A percentile compares a stretch with the other conserved stretches of the same genome.
Conservation (phyloP, 2,329 filamentous ascomycete genomes). For the Exserohilum rostratum region DNA sequence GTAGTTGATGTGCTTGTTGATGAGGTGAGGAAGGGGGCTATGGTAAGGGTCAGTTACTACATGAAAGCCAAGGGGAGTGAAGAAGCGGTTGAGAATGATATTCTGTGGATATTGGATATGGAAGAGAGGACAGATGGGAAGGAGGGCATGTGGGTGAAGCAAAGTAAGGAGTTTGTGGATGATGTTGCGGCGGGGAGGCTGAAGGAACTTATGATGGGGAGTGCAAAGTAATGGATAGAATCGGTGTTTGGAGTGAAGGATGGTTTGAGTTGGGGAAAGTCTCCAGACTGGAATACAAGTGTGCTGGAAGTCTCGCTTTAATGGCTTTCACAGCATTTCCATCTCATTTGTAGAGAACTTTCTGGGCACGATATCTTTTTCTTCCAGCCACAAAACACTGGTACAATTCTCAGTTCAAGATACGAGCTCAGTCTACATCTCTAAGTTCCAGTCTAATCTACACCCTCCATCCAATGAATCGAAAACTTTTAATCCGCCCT, state of each 20-base stretch:
- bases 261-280: background rate
- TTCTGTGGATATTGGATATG: constrained; percentile 43
- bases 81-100: constrained; percentile 36
- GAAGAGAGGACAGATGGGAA: constrained; percentile 6
- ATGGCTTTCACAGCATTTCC: too few relatives aligned
- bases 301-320: too few relatives aligned
- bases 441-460: too few relatives aligned
- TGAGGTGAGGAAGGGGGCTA: constrained; percentile 23
- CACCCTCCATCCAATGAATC: background rate
- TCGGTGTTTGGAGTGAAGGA: too few relatives aligned
- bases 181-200: constrained; percentile 26
- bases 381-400: too few relatives aligned
- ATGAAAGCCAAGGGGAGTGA: constrained; percentile 28
- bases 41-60: constrained; percentile 30
- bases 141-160: constrained; percentile 8
- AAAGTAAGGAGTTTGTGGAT: constrained; percentile 43
- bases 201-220: constrained; percentile 22
- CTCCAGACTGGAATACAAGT: too few relatives aligned
- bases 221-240: background rate
- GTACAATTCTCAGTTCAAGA: too few relatives aligned
- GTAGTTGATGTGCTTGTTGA: constrained; percentile 36
- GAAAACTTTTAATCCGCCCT: constrained; percentile 3
- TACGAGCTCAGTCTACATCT: too few relatives aligned
- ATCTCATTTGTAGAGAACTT: too few relatives aligned
- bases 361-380: too few relatives aligned